A percentile compares a stretch with the other conserved stretches of the same genome.
Conservation (phyloP, 495 filamentous ascomycete genomes). For the Talaromyces stipitatus region DNA sequence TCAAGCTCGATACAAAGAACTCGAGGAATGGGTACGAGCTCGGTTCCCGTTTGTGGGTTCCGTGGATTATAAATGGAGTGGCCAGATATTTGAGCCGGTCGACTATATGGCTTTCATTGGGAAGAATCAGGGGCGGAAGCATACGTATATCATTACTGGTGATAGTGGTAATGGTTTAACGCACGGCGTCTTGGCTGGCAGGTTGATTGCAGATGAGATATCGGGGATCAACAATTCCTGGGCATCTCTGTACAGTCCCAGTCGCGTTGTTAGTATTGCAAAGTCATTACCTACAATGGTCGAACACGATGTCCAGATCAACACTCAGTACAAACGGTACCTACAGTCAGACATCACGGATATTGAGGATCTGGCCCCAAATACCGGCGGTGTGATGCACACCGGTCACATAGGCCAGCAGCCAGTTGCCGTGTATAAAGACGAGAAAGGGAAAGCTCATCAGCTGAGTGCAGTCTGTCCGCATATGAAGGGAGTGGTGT, state of each 20-base stretch:
- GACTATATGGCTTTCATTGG: slow-evolving; percentile 51
- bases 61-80: slow-evolving; percentile 48
- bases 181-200: slow-evolving; percentile 45
- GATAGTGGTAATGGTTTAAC: slow-evolving; percentile 55
- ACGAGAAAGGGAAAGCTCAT: slow-evolving; percentile 41
- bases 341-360: slow-evolving; percentile 46
- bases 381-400: slow-evolving; percentile 42
- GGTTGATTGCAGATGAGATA: slow-evolving; percentile 48
- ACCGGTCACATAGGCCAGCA: slow-evolving; percentile 12
- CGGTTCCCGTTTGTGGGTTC: slow-evolving; percentile 42
- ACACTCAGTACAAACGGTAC: slow-evolving; percentile 49
- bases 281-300: slow-evolving; percentile 23
- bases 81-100: slow-evolving; percentile 50
- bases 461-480: slow-evolving; percentile 49
- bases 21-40: slow-evolving; percentile 44
- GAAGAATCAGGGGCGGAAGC: slow-evolving; percentile 42
- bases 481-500: slow-evolving; percentile 47
- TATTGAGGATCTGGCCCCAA: slow-evolving; percentile 45
- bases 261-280: slow-evolving; percentile 28
- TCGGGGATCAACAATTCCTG: slow-evolving; percentile 39
- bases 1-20: slow-evolving; percentile 32
- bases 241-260: slow-evolving; percentile 42
- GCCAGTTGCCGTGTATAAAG: slow-evolving; percentile 50
- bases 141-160: slow-evolving; percentile 48
- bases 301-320: slow-evolving; percentile 43